Evolutionary conservation across 2,329 filamentous ascomycete genomes (phyloP).

Genomic region (Byssochlamys sp.): DNA sequence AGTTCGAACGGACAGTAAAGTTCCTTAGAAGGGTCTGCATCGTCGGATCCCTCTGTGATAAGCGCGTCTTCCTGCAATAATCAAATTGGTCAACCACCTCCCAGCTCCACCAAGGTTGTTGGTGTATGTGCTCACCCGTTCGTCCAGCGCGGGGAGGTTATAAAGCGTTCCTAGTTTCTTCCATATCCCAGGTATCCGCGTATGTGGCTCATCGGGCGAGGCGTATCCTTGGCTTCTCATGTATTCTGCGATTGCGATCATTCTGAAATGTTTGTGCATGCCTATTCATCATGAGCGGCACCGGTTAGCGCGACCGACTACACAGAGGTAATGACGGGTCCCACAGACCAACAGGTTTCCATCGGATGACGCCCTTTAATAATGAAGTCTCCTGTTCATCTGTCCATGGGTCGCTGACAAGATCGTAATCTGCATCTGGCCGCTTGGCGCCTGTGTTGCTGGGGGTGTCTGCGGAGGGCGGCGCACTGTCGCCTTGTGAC

Average conservation of each 20-base stretch:
- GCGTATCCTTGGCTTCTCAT: conserved; percentile 70
- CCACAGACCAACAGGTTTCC: conserved; percentile 79
- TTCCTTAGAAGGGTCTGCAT: conserved; percentile 35
- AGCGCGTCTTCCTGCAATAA: conserved; percentile 42
- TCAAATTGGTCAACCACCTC: conserved; percentile 1
- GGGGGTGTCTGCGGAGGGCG: conserved; percentile 19
- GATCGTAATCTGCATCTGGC: conserved; percentile 35
- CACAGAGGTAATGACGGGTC: background rate
- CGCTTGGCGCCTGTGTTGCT: conserved; percentile 19
- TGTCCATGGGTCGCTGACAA: conserved; percentile 70
- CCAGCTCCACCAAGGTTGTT: background rate
- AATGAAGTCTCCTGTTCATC: conserved; percentile 89
- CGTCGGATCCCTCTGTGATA: conserved; percentile 49
- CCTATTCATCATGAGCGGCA: conserved; percentile 40
- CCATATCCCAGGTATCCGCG: conserved; percentile 85
- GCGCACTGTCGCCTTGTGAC: conserved; percentile 18
- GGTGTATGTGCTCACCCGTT: conserved; percentile 58
- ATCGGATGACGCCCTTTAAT: conserved; percentile 83
- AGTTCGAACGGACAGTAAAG: conserved; percentile 58
- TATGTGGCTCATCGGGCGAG: conserved; percentile 59
- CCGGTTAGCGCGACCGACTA: conserved; percentile 1
- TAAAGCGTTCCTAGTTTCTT: conserved; percentile 73
- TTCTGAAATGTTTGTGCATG: conserved; percentile 88
- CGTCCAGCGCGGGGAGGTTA: conserved; percentile 75
- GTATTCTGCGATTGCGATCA: conserved; percentile 74